Conservation (phyloP, 1,284 basidiomycete species). For the Boletus sp. region DNA sequence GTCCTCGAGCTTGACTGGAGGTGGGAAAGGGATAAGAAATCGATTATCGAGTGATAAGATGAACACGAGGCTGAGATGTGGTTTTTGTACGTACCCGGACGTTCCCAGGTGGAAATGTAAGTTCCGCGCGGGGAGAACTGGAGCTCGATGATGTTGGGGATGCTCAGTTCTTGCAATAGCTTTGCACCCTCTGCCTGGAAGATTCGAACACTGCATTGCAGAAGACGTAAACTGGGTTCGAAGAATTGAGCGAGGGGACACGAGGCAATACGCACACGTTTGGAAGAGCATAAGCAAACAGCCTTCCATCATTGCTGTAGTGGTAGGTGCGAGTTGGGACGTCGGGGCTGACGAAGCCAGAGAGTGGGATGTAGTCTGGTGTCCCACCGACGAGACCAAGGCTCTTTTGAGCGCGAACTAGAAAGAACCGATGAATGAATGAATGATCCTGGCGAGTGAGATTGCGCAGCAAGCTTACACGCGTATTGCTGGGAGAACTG, state of each 20-base stretch:
- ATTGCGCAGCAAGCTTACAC: conserved; percentile 50
- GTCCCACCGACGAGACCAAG: conserved; percentile 82
- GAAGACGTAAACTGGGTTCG: conserved; percentile 8
- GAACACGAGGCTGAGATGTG: conserved; percentile 17
- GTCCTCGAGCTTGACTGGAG: conserved; percentile 72
- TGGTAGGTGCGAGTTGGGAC: conserved; percentile 71
- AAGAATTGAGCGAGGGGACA: conserved; percentile 6
- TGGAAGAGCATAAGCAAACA: conserved; percentile 83
- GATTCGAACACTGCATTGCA: conserved; percentile 60
- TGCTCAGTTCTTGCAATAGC: conserved; percentile 65
- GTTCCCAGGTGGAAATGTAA: conserved; percentile 93
- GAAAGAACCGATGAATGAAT: conserved; percentile 4
- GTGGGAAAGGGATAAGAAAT: conserved; percentile 6
- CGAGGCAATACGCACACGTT: conserved; percentile 52
- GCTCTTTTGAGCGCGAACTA: conserved; percentile 92
- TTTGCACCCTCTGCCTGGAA: conserved; percentile 74
- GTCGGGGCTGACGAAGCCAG: conserved; percentile 68
- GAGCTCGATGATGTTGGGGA: conserved; percentile 79
- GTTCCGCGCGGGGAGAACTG: conserved; percentile 92
- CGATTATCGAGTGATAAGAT: conserved; percentile 11
- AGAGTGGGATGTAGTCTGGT: conserved; percentile 71
- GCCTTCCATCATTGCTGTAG: conserved; percentile 87
- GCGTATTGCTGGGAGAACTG: conserved; percentile 74
- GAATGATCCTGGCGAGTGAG: conserved; percentile 7
- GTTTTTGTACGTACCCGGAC: conserved; percentile 53